These are phyloP conservation scores for Salisapilia sapeloensis DNA, from an alignment of 352 stramenopile species.

Conservation along the genomic window DNA sequence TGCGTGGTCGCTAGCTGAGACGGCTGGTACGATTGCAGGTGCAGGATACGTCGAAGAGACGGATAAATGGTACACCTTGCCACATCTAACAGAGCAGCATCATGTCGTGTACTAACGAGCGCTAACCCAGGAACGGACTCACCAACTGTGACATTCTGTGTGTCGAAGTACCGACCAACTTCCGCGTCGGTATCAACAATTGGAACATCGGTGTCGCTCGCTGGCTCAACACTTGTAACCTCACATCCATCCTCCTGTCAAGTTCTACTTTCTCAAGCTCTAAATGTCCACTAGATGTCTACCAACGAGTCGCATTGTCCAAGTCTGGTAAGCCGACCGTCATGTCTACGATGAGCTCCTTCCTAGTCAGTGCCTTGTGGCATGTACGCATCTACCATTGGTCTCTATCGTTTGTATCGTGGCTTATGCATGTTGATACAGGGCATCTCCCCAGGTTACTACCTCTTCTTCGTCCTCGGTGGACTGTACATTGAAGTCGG, in stretches of 20 bases:
- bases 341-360: conserved; percentile 56
- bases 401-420: not conserved
- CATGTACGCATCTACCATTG: conserved; percentile 25
- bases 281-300: conserved; percentile 35
- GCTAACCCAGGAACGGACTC: conserved; percentile 48
- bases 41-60: conserved; percentile 65
- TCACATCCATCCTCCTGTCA: not conserved
- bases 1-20: conserved; percentile 71
- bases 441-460: conserved; percentile 76
- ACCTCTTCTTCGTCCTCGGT: conserved; percentile 76
- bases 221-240: conserved; percentile 74
- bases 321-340: conserved; percentile 60
- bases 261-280: not conserved
- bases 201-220: conserved; percentile 78
- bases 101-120: no score
- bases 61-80: conserved; percentile 41
- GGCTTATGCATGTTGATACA: conserved; percentile 5
- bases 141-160: conserved; percentile 76
- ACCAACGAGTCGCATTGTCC: conserved; percentile 64
- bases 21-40: conserved; percentile 47
- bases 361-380: conserved; percentile 75
- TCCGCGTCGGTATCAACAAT: conserved; percentile 78
- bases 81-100: no score
- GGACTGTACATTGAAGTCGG: conserved; percentile 77
- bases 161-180: conserved; percentile 73